Percentiles rank a stretch among this genome's conserved stretches.
Evolutionary conservation across 106 monocot genomes (phyloP).

Genomic region (Phalaenopsis aphrodite): DNA sequence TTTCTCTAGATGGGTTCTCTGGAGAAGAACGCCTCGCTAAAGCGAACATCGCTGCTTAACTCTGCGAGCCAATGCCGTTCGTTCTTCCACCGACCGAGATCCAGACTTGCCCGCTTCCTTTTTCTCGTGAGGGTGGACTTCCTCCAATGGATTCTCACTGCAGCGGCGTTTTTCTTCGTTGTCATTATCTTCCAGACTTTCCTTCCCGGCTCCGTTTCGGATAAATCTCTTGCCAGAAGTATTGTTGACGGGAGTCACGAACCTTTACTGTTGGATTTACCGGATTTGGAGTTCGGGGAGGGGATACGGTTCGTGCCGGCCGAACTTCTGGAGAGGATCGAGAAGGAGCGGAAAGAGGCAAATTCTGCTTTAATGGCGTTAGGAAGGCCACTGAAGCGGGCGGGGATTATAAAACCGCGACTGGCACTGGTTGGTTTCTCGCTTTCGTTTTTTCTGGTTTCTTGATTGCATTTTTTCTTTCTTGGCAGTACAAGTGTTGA

Average conservation of each 20-base stretch:
- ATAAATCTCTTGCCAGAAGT: constrained; percentile 1
- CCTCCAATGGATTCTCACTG: constrained; percentile 41
- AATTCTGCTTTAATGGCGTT: constrained; percentile 17
- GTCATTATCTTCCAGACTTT: constrained; percentile 44
- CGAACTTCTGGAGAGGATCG: constrained; percentile 44
- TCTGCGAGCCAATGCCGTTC: constrained; percentile 7
- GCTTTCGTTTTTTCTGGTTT: neutral
- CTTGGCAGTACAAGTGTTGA: neutral
- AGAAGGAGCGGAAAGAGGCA: constrained; percentile 40
- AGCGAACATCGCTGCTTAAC: constrained; percentile 20
- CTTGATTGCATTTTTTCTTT: constrained; percentile 1
- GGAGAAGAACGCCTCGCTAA: constrained; percentile 11
- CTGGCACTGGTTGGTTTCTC: constrained; percentile 40
- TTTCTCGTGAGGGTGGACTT: constrained; percentile 56
- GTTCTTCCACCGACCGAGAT: constrained; percentile 31
- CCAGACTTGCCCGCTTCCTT: constrained; percentile 46
- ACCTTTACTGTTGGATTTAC: constrained; percentile 13
- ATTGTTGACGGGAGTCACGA: constrained; percentile 15
- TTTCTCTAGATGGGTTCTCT: constrained; percentile 25
- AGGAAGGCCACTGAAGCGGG: constrained; percentile 21
- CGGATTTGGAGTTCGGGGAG: constrained; percentile 49
- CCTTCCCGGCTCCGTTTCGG: constrained; percentile 42
- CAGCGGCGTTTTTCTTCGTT: constrained; percentile 54
- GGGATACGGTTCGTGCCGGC: constrained; percentile 49
- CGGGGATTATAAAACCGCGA: constrained; percentile 34